Evolutionary conservation across 768 basidiomycete genomes (phyloP), one percentile per base, ranked within the genome.

Genomic region (Calocera viscosa): DNA sequence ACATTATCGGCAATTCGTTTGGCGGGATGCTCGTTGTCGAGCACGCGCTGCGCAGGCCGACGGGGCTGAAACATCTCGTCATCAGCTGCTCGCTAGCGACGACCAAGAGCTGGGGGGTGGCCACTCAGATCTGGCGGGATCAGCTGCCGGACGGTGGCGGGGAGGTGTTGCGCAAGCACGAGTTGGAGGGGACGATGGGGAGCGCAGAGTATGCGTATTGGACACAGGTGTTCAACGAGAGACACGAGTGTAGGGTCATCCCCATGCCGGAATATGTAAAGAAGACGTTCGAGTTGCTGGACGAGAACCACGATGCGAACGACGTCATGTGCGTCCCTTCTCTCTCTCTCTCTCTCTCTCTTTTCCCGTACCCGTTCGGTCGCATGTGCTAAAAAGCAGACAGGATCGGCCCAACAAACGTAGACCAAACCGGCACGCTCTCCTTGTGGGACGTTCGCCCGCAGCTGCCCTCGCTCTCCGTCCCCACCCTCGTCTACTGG

Each of bases 401-500:
- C 43, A 60, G 53, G 53, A 64, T 38, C 64, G 64, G 64, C 16
- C 64, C 64, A 7, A 17, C 34, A n/a, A 40, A 64, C 19, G 33
- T 64, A 5, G 34, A 64, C 64, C 22, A 35, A 7, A 40, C 39
- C 16, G 64, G 64, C 19, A 64, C 64, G 19, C 64, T 64, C 33
- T 11, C 17, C 16, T 12, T 8, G 32, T 64, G 28, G 19, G 28
- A 19, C 64, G 17, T 64, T 33, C 16, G 16, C 30, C 34, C 33
- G 8, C 64, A 30, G 11, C 34, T 64, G 19, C 64, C 33, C 10
- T 7, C 22, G 32, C 7, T 64, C 7, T 14, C 19, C 64, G 35
- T 39, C 32, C 64, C 64, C 7, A 64, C 64, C 34, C 64, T 64
- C 35, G 64, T 64, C 64, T 38, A 38, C 35, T 38, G 39, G 34